Evolutionary conservation across 169 alveolate species (phyloP).

Genomic region (Babesia caballi): DNA sequence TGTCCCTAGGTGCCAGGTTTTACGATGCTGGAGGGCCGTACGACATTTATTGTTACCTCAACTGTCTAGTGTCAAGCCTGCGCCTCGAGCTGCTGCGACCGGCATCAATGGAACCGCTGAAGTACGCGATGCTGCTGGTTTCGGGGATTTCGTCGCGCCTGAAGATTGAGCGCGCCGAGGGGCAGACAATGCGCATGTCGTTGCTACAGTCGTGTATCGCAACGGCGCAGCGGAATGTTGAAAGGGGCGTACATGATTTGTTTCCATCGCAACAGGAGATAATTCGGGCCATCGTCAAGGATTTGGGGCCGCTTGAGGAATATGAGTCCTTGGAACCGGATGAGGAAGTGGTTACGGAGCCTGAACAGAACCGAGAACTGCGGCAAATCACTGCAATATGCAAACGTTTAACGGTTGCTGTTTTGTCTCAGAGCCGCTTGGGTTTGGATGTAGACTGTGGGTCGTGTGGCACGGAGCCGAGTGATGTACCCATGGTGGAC

Average conservation of each 20-base stretch:
- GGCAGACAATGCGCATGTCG: slow-evolving; percentile 28
- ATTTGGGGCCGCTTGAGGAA: slow-evolving; percentile 22
- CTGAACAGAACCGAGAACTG: slow-evolving; percentile 19
- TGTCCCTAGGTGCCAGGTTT: slow-evolving; percentile 1
- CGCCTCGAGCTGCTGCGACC: slow-evolving; percentile 1
- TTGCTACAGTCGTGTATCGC: slow-evolving; percentile 27
- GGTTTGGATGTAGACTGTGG: not conserved
- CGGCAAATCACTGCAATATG: not conserved
- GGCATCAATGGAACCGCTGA: slow-evolving; percentile 31
- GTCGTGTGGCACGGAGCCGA: not conserved
- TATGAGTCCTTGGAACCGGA: slow-evolving; percentile 4
- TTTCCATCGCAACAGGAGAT: slow-evolving; percentile 36
- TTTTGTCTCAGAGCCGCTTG: not conserved
- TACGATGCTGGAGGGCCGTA: slow-evolving; percentile 3
- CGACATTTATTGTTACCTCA: slow-evolving; percentile 12
- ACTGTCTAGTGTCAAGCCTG: not conserved
- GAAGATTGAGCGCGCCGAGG: slow-evolving; percentile 26
- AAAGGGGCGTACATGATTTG: slow-evolving; percentile 24
- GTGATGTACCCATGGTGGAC: not conserved
- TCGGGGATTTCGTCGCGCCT: slow-evolving; percentile 25
- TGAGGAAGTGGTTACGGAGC: slow-evolving; percentile 14
- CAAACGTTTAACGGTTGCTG: not conserved
- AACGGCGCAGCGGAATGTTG: slow-evolving; percentile 24
- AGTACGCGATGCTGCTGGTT: slow-evolving; percentile 11
- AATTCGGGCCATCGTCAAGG: slow-evolving; percentile 9